Conservation (phyloP, 805 yeast species). For the Ogataea chonburiensis region DNA sequence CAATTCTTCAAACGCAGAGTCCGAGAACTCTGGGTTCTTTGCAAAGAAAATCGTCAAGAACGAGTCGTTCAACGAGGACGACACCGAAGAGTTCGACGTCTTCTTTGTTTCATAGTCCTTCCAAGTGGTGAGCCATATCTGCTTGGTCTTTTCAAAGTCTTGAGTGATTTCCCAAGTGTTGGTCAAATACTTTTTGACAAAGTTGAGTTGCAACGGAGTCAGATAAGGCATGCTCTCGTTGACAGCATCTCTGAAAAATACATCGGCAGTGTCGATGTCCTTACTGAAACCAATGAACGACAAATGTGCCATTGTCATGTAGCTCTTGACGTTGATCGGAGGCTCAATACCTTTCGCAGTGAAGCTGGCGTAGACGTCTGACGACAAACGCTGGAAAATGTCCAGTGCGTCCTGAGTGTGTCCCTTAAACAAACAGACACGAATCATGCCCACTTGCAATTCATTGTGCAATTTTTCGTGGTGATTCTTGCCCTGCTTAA, state of each 20-base stretch:
- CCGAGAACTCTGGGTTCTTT: constrained; percentile 48
- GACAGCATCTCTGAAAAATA: constrained; percentile 72
- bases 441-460: constrained; percentile 68
- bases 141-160: constrained; percentile 56
- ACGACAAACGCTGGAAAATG: constrained; percentile 59
- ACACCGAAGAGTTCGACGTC: constrained; percentile 63
- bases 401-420: constrained; percentile 65
- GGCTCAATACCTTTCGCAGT: constrained; percentile 33
- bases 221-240: constrained; percentile 69
- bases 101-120: constrained; percentile 49
- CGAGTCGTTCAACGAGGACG: constrained; percentile 67
- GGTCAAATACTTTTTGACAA: constrained; percentile 60
- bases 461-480: constrained; percentile 40
- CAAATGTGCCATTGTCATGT: constrained; percentile 71
- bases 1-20: constrained; percentile 56
- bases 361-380: constrained; percentile 41
- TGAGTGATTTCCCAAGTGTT: constrained; percentile 58
- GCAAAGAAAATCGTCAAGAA: constrained; percentile 69
- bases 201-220: constrained; percentile 70
- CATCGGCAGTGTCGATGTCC: constrained; percentile 67
- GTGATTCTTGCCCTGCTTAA: constrained; percentile 34
- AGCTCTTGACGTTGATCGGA: constrained; percentile 43
- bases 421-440: constrained; percentile 64
- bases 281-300: constrained; percentile 76
- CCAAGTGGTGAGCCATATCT: constrained; percentile 63